Evolutionary conservation across 176 grass and related monocot genomes (phyloP).

Genomic region (Saccharum officinarum): DNA sequence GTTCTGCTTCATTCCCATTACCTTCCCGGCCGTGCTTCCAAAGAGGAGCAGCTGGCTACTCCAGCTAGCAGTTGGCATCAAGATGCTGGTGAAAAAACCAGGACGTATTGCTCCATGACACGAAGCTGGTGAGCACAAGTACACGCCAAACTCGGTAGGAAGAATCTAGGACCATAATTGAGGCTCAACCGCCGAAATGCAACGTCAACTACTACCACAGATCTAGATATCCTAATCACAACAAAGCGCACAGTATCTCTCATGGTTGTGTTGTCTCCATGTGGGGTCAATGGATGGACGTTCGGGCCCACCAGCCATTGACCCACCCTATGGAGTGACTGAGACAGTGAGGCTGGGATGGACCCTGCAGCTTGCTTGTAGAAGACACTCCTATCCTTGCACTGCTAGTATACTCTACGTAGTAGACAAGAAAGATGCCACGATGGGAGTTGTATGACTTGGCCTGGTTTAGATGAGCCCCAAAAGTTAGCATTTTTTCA

Average conservation of each 20-base stretch:
- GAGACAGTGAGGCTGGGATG: not conserved
- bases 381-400: too few relatives aligned
- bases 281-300: not conserved
- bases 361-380: not conserved
- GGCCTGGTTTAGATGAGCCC: too few relatives aligned
- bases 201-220: conserved; percentile 7
- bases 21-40: not conserved
- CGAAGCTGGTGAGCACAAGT: not conserved
- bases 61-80: not conserved
- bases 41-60: not conserved
- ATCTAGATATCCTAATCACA: not conserved
- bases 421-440: not conserved
- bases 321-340: not conserved
- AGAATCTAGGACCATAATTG: conserved; percentile 45
- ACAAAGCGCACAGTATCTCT: not conserved
- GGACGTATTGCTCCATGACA: not conserved
- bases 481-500: too few relatives aligned
- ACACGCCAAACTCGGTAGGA: not conserved
- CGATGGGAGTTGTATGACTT: too few relatives aligned
- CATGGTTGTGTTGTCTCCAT: not conserved
- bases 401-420: too few relatives aligned
- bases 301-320: conserved; percentile 9
- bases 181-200: not conserved
- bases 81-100: not conserved
- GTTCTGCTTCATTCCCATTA: not conserved